Base-by-base conservation (phyloP, 768 basidiomycete genomes). In the Tylopilus intermedius region DNA sequence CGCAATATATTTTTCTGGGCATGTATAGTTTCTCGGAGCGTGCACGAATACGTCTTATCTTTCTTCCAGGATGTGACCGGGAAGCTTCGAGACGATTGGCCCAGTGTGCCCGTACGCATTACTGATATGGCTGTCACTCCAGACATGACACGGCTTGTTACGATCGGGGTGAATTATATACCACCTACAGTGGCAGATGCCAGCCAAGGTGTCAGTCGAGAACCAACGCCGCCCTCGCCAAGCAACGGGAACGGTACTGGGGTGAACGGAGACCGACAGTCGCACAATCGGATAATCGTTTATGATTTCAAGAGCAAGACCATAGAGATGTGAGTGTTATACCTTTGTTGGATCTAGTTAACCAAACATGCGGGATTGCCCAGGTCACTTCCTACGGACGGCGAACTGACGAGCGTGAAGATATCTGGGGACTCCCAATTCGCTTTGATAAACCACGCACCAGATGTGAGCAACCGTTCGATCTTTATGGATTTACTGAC, bases 61-160 rank as follows among this genome's bases (percentile, higher is more conserved):
- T 38, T 33, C 41, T 42, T 59, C 32, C 67, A 97, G 94, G 82
- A 86, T 57, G 73, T 78, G 42, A 80, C 85, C 51, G 94, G 94
- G 24, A 84, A 80, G 61, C 74, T 82, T 56, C 78, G 76, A 42
- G 82, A 89, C 30, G 74, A 79, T 45, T 94, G 90, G 86, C 76
- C 76, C 8, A 73, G 76, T 32, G 79, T 81, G 33, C 77, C 84
- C 9, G 85, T 94, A 55, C 88, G 94, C 58, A 79, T 97, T 64
- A 84, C 86, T 21, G 92, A 93, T 67, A 82, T 96, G 64, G 85
- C 87, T 43, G 74, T 96, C 55, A 85, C 93, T 4, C 92, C 94
- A 22, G 90, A 95, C 70, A 82, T 83, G 62, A 78, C 80, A 55
- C 84, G 84, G 51, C 74, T 99, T 55, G 83, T 99, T 41, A 87